Percentiles rank a stretch among this genome's conserved stretches.
These are phyloP conservation scores for Leersia perrieri DNA, from an alignment of 176 grass and related monocot genomes.

Conservation along the genomic window DNA sequence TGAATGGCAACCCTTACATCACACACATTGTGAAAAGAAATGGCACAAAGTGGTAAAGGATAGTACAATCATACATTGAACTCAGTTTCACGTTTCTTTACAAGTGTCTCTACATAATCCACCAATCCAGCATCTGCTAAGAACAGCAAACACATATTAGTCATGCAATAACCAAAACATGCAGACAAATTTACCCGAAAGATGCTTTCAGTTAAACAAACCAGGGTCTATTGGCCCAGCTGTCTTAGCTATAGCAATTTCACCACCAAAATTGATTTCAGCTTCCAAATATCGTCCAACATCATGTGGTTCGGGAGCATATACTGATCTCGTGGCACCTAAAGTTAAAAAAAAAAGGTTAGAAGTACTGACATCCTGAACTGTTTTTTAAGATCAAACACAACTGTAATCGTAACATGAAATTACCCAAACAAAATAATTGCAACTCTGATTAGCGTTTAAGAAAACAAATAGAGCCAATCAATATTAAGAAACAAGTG, in stretches of 20 bases:
- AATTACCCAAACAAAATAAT: background rate
- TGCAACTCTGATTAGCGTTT: background rate
- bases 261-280: conserved; percentile 55
- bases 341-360: conserved; percentile 21
- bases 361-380: conserved; percentile 16
- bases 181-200: background rate
- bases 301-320: conserved; percentile 77
- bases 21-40: conserved; percentile 7
- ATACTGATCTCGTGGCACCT: conserved; percentile 74
- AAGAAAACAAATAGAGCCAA: background rate
- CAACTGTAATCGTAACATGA: background rate
- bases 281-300: conserved; percentile 67
- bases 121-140: conserved; percentile 73
- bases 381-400: conserved; percentile 9
- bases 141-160: conserved; percentile 22
- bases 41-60: conserved; percentile 19
- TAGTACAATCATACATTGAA: conserved; percentile 66
- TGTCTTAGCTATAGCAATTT: conserved; percentile 51
- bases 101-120: conserved; percentile 63
- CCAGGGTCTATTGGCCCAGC: conserved; percentile 73
- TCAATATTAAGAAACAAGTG: background rate
- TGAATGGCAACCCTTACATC: background rate
- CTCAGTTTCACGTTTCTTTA: conserved; percentile 66
- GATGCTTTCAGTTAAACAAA: conserved; percentile 33
- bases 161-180: conserved; percentile 14